Percentiles rank a stretch among this genome's conserved stretches.
These are phyloP conservation scores for Alternaria panax DNA, from an alignment of 2,329 filamentous ascomycete genomes.

Conservation along the genomic window DNA sequence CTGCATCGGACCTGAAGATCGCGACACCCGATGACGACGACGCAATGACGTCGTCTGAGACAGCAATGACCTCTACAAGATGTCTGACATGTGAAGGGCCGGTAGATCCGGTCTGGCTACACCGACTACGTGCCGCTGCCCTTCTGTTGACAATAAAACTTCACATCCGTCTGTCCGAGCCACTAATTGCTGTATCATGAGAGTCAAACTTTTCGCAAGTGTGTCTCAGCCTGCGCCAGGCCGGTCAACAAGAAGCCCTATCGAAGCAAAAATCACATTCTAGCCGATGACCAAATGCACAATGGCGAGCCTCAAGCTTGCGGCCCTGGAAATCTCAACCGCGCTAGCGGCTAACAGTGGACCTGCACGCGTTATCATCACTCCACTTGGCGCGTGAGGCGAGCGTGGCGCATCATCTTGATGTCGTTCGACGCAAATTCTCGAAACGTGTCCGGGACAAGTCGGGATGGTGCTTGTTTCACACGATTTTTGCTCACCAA, in stretches of 20 bases:
- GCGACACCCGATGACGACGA: conserved; percentile 3
- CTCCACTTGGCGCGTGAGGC: conserved; percentile 28
- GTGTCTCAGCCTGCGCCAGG: not conserved
- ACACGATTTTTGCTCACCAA: conserved; percentile 23
- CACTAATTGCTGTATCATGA: not conserved
- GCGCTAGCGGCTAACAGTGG: conserved; percentile 37
- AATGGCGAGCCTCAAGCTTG: conserved; percentile 11
- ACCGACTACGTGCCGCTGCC: not conserved
- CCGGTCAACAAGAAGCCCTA: not conserved
- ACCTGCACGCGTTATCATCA: conserved; percentile 30
- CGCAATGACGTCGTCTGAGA: conserved; percentile 1
- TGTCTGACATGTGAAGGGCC: conserved; percentile 5
- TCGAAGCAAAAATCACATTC: not conserved
- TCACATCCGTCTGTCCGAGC: conserved; percentile 5
- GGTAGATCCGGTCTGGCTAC: not conserved
- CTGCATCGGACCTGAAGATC: not conserved
- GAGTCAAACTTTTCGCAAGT: not conserved
- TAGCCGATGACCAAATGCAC: not conserved
- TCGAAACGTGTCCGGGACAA: conserved; percentile 23
- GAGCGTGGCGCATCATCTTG: conserved; percentile 30
- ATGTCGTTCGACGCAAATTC: conserved; percentile 31
- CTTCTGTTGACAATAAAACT: not conserved
- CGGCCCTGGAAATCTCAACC: conserved; percentile 35
- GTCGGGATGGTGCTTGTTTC: conserved; percentile 24
- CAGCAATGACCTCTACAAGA: not conserved